Evolutionary conservation across 75 land plant genomes (phyloP).

Genomic region (Isoetes taiwanensis): DNA sequence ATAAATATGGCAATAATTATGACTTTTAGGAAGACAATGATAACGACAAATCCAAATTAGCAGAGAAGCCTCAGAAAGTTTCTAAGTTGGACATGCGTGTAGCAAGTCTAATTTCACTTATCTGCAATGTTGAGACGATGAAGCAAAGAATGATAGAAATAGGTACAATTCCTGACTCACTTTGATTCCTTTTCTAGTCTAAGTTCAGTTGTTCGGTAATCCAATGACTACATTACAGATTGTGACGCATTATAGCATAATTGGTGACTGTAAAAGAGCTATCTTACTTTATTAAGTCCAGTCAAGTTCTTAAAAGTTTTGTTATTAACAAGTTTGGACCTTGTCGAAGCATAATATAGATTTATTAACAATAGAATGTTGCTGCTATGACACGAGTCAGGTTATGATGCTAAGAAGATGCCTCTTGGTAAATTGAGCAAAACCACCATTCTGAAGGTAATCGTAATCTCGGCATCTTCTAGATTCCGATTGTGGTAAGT

Average conservation of each 20-base stretch:
- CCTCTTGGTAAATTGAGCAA: slow-evolving; percentile 97
- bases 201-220: too few species aligned
- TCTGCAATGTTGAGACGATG: slow-evolving; percentile 92
- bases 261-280: too few species aligned
- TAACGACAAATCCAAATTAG: neutral
- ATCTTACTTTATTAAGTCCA: too few species aligned
- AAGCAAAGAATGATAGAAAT: slow-evolving; percentile 91
- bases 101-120: slow-evolving; percentile 58
- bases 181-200: neutral
- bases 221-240: too few species aligned
- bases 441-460: slow-evolving; percentile 83
- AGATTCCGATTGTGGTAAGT: too few species aligned
- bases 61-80: slow-evolving; percentile 20
- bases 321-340: too few species aligned
- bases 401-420: slow-evolving; percentile 83
- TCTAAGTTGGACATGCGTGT: slow-evolving; percentile 53
- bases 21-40: slow-evolving; percentile 5
- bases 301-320: too few species aligned
- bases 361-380: neutral
- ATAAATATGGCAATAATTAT: too few species aligned
- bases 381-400: slow-evolving; percentile 17
- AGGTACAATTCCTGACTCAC: slow-evolving; percentile 25
- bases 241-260: too few species aligned
- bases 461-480: too few species aligned
- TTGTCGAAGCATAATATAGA: too few species aligned